Evolutionary conservation across 169 alveolate genomes (phyloP).

Genomic region (Eimeria falciformis): DNA sequence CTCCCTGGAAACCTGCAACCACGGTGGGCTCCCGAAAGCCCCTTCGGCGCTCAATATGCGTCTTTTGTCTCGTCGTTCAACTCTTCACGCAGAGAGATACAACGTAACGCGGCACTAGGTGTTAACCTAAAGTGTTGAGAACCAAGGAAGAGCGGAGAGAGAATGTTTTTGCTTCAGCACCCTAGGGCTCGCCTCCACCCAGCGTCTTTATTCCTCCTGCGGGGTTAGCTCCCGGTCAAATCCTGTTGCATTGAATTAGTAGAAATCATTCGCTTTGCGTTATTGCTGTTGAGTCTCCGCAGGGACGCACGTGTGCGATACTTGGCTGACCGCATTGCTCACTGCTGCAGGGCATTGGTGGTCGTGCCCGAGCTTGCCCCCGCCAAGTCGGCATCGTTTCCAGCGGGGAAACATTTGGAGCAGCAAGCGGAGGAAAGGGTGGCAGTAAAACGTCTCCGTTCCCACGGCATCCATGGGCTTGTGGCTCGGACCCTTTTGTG

Average conservation of each 20-base stretch:
- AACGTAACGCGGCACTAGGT: too few relatives aligned
- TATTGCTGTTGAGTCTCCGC: neutral
- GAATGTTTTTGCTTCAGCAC: neutral
- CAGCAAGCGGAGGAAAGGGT: neutral
- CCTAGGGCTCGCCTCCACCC: neutral
- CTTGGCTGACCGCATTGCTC: constrained; percentile 25
- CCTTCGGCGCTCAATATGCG: neutral
- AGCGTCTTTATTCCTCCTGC: neutral
- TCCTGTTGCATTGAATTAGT: too few relatives aligned
- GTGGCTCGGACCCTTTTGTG: constrained; percentile 1
- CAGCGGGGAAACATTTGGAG: neutral
- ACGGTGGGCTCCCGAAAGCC: neutral
- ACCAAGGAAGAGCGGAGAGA: neutral
- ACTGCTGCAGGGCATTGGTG: neutral
- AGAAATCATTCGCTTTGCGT: too few relatives aligned
- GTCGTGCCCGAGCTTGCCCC: constrained; percentile 4
- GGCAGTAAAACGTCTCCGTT: neutral
- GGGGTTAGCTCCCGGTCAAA: too few relatives aligned
- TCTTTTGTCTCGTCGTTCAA: neutral
- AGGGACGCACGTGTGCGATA: constrained; percentile 38
- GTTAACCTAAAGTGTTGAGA: neutral
- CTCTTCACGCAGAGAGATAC: too few relatives aligned
- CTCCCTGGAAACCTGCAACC: neutral
- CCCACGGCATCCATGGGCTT: neutral
- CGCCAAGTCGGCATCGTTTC: neutral